Evolutionary conservation across 768 basidiomycete species (phyloP).

Genomic region (Mycena leptocephala): DNA sequence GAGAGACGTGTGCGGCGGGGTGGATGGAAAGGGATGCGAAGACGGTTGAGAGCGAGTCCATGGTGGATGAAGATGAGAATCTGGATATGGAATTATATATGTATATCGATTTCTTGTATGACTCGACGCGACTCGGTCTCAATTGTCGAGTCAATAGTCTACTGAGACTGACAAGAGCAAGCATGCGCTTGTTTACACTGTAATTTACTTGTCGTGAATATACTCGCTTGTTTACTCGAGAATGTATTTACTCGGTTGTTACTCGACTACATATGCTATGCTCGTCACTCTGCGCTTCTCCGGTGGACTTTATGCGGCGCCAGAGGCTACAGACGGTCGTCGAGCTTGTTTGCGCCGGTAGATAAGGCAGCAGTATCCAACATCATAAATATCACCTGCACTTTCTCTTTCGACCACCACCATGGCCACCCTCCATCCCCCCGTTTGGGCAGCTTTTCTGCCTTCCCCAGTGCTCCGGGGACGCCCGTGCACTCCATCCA

Average conservation of each 20-base stretch:
- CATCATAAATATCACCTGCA: background rate
- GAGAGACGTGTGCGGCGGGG: conserved; percentile 67
- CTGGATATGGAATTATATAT: conserved; percentile 35
- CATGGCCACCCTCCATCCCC: conserved; percentile 38
- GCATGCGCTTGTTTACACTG: background rate
- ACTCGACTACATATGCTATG: background rate
- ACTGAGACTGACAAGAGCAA: background rate
- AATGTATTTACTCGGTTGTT: too few species aligned
- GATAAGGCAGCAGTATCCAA: background rate
- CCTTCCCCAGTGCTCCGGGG: conserved; percentile 83
- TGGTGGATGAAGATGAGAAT: conserved; percentile 44
- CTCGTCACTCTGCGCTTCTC: background rate
- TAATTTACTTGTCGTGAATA: too few species aligned
- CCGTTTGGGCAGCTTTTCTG: conserved; percentile 68
- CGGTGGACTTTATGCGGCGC: conserved; percentile 19
- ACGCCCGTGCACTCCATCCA: conserved; percentile 94
- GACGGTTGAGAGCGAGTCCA: conserved; percentile 57
- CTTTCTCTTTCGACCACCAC: background rate
- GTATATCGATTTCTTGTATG: conserved; percentile 46
- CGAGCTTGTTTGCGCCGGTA: background rate
- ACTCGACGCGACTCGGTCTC: conserved; percentile 56
- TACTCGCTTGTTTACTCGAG: background rate
- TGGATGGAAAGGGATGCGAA: conserved; percentile 71
- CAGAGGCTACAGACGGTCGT: background rate
- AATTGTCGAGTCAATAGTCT: conserved; percentile 15